Evolutionary conservation across 2,329 filamentous ascomycete genomes (phyloP), one percentile per base, ranked within the genome.

Genomic region (Penicillium sumatraense): DNA sequence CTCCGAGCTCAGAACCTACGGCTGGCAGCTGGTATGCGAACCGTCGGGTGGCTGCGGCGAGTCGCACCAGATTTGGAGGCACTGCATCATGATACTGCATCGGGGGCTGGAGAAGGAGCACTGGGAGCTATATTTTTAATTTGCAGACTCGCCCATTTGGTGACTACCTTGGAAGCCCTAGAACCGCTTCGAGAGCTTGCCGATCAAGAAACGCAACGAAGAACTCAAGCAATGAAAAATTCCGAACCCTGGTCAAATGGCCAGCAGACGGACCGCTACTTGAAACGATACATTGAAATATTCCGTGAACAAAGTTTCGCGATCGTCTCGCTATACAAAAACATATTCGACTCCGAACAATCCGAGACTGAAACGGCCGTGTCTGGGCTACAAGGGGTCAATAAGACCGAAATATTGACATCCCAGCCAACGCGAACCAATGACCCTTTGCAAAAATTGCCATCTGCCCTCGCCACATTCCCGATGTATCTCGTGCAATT

Each of bases 261-360:
- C 0, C 92, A 96, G 68, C 95, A 98, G 72, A 97, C 93, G 1
- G 95, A 98, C 73, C 85, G 92, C 49, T 99, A 92, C 67, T 78
- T 99, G 40, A 99, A 98, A 74, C 85, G 93, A 45, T 99, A 96
- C 74, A 90, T 99, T 66, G 95, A 99, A 71, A 92, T 99, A 24
- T 98, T 98, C 72, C 89, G 95, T 49, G 95, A 99, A 75, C 95
- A 99, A 74, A 96, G 91, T 70, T 99, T 99, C 72, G 90, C 89
- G 40, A 96, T 98, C 57, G 86, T 98, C 24, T 96, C 91, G 55
- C 91, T 98, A 83, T 97, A 96, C 74, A 90, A 88, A 67, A 95
- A 89, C 67, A 91, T 98, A 51, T 96, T 96, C 67, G 87, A 89
- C 0, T 80, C 84, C 3, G 81, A 86, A 21, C 69, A 75, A 27